Percentiles rank a stretch among this genome's conserved stretches.
These are phyloP conservation scores for Podospora comata DNA, from an alignment of 495 filamentous ascomycete species.

Conservation along the genomic window DNA sequence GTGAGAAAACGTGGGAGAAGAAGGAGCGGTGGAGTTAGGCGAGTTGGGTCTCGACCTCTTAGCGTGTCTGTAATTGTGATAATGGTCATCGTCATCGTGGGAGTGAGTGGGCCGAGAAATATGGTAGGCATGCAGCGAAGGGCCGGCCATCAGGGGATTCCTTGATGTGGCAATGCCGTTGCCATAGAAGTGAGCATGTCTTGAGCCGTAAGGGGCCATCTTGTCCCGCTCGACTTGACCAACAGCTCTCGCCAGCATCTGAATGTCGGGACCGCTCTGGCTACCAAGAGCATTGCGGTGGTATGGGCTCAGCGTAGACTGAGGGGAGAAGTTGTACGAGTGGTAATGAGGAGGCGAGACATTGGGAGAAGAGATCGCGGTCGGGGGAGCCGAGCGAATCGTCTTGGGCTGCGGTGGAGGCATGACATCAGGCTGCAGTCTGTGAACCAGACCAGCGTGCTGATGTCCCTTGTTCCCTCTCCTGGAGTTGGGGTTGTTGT, in stretches of 20 bases:
- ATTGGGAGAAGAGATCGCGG: conserved; percentile 86
- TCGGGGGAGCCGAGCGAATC: conserved; percentile 81
- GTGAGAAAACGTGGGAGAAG: conserved; percentile 96
- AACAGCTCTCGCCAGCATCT: conserved; percentile 85
- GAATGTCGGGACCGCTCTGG: conserved; percentile 68
- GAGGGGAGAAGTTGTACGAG: conserved; percentile 62
- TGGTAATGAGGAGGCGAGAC: conserved; percentile 91
- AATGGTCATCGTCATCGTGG: conserved; percentile 73
- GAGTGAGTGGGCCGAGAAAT: conserved; percentile 95
- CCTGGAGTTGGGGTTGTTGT: conserved; percentile 97
- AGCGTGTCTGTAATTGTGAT: conserved; percentile 60
- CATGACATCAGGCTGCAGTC: conserved; percentile 64
- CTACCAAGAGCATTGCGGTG: conserved; percentile 50
- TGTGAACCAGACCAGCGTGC: conserved; percentile 30
- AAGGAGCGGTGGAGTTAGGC: conserved; percentile 90
- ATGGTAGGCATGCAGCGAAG: conserved; percentile 80
- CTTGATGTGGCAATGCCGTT: conserved; percentile 53
- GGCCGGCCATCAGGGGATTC: conserved; percentile 46
- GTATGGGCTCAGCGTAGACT: conserved; percentile 61
- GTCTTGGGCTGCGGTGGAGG: conserved; percentile 64
- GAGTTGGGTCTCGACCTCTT: conserved; percentile 91
- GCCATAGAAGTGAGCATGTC: conserved; percentile 53
- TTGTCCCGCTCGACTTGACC: conserved; percentile 81
- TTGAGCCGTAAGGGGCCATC: conserved; percentile 48
- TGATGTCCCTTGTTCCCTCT: conserved; percentile 82